These are phyloP conservation scores for Diplodia intermedia DNA, from an alignment of 2,329 filamentous ascomycete genomes.

Conservation along the genomic window DNA sequence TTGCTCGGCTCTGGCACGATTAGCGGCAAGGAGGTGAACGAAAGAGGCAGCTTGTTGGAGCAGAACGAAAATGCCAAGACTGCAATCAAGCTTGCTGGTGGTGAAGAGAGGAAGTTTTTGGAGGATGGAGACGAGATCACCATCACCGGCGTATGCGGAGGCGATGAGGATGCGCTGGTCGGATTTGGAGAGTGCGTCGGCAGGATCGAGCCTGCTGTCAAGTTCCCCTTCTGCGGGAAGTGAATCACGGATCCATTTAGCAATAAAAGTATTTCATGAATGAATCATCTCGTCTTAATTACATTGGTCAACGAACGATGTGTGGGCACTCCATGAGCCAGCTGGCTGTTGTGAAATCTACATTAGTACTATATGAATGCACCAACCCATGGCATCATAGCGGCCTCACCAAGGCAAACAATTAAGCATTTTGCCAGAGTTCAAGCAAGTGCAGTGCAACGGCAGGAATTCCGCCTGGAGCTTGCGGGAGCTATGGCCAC, in stretches of 20 bases:
- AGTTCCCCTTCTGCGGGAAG: conserved; percentile 4
- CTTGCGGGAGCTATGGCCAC: conserved; percentile 24
- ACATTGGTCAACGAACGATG: too few relatives aligned
- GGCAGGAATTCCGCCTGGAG: conserved; percentile 16
- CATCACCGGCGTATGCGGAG: conserved; percentile 70
- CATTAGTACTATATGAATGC: too few relatives aligned
- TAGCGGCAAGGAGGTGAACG: conserved; percentile 64
- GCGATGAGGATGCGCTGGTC: conserved; percentile 65
- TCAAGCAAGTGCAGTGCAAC: background rate
- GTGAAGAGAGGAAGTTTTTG: conserved; percentile 73
- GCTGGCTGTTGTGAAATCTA: too few relatives aligned
- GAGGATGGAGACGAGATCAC: conserved; percentile 76
- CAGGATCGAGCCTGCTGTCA: conserved; percentile 57
- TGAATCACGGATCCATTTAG: background rate
- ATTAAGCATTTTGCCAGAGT: too few relatives aligned
- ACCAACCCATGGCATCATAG: too few relatives aligned
- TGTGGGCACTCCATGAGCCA: too few relatives aligned
- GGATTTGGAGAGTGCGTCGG: conserved; percentile 79
- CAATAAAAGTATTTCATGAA: too few relatives aligned
- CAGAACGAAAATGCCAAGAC: conserved; percentile 73
- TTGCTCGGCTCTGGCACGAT: conserved; percentile 82
- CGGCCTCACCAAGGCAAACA: background rate
- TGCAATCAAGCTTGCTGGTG: conserved; percentile 65
- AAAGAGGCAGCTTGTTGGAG: conserved; percentile 74
- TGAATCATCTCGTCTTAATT: too few relatives aligned